A percentile compares a stretch with the other conserved stretches of the same genome.
Conservation (phyloP, 2,329 filamentous ascomycete species). For the Colletotrichum sp. region DNA sequence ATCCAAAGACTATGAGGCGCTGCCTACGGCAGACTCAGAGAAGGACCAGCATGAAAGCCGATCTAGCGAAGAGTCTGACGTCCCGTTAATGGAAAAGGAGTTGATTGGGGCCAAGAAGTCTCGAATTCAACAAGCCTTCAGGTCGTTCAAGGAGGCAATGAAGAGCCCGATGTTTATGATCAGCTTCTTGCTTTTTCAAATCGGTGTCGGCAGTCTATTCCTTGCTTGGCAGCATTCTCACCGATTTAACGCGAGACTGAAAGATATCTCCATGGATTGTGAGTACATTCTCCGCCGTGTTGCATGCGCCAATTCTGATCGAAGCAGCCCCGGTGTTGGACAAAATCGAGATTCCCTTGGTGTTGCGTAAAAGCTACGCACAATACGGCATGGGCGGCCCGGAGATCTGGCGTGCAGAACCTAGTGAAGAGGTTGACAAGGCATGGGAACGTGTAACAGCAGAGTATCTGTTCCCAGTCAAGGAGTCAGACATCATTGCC, state of each 20-base stretch:
- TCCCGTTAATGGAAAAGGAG: not conserved
- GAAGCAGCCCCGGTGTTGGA: not conserved
- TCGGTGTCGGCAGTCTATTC: not conserved
- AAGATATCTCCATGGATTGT: not conserved
- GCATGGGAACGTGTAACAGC: constrained; percentile 4
- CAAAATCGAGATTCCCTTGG: not conserved
- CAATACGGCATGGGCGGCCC: not conserved
- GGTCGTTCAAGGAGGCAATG: not conserved
- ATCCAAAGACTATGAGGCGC: not conserved
- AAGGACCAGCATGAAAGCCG: not conserved
- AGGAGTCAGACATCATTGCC: not conserved
- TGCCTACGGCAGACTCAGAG: not conserved
- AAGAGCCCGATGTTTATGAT: not conserved
- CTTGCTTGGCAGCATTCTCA: not conserved
- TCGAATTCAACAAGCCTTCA: not conserved
- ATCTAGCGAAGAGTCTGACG: not conserved
- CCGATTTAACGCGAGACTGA: not conserved
- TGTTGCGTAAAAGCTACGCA: not conserved
- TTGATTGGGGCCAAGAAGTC: not conserved
- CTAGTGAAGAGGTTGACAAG: constrained; percentile 6
- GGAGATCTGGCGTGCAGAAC: constrained; percentile 1
- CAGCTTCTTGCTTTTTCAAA: not conserved
- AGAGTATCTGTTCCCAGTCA: not conserved
- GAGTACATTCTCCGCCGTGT: not conserved
- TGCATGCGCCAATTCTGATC: not conserved